Conservation (phyloP, 2,329 filamentous ascomycete genomes). For the Biscogniauxia marginata region DNA sequence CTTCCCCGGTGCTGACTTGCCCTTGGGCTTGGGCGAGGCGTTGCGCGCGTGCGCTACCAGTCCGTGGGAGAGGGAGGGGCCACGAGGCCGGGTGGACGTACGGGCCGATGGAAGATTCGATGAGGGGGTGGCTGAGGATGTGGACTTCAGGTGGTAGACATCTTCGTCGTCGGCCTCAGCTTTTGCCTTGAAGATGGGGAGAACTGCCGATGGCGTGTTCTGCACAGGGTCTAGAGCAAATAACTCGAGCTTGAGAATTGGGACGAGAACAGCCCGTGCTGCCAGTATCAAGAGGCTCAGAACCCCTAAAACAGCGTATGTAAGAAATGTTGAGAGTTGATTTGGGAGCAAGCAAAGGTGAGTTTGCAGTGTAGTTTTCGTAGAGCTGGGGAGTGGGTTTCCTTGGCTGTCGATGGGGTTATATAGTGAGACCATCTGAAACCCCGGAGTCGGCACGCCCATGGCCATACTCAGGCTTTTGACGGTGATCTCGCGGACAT, state of each 20-base stretch:
- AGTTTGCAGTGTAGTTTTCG: slow-evolving; percentile 70
- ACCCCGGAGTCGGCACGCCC: slow-evolving; percentile 85
- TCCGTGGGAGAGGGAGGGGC: slow-evolving; percentile 25
- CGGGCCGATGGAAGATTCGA: slow-evolving; percentile 34
- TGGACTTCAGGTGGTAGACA: slow-evolving; percentile 22
- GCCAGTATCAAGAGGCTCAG: slow-evolving; percentile 50
- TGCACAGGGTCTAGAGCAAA: slow-evolving; percentile 50
- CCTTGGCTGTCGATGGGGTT: slow-evolving; percentile 74
- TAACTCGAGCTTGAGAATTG: slow-evolving; percentile 50
- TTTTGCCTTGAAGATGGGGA: slow-evolving; percentile 55
- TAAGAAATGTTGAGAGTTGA: slow-evolving; percentile 79
- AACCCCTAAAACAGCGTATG: slow-evolving; percentile 66
- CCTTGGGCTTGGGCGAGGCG: slow-evolving; percentile 21
- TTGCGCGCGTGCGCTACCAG: slow-evolving; percentile 18
- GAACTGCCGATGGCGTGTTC: slow-evolving; percentile 27
- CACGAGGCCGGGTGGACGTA: slow-evolving; percentile 25
- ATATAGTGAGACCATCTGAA: slow-evolving; percentile 85
- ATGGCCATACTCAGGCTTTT: slow-evolving; percentile 96
- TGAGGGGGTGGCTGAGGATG: slow-evolving; percentile 35
- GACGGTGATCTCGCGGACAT: slow-evolving; percentile 82
- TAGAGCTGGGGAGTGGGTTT: slow-evolving; percentile 43
- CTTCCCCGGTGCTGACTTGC: slow-evolving; percentile 20
- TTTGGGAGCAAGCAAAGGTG: slow-evolving; percentile 89
- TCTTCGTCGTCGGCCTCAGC: slow-evolving; percentile 45
- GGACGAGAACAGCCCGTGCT: slow-evolving; percentile 56